phyloP scores from a whole-genome alignment of 163 green algal genomes.

The Trebouxiophyceae sp. region DNA sequence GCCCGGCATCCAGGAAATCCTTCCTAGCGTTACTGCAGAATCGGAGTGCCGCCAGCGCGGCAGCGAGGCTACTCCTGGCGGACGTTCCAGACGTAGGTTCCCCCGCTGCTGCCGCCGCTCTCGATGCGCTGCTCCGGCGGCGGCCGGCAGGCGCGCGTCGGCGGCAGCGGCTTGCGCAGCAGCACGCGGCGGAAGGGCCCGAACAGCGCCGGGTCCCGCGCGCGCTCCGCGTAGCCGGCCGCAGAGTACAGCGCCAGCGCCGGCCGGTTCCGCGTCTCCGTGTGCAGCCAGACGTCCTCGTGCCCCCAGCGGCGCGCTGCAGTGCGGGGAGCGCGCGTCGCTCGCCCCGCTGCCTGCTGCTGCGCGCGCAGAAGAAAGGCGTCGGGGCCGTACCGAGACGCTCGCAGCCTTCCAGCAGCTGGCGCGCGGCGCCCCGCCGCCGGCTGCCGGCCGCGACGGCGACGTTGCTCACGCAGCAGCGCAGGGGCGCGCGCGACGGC shows the following conservation, averaged over 20 bases:
- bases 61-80: no score
- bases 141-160: no score
- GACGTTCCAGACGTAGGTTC: no score
- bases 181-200: neutral
- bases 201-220: neutral
- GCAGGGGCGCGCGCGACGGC: slow-evolving; percentile 27
- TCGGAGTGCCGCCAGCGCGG: no score
- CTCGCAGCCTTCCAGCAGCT: slow-evolving; percentile 12
- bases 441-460: slow-evolving; percentile 17
- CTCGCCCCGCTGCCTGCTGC: neutral
- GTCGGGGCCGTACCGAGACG: slow-evolving; percentile 11
- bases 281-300: slow-evolving; percentile 10
- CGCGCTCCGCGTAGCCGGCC: neutral
- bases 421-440: slow-evolving; percentile 20
- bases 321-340: no score
- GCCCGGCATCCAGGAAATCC: no score
- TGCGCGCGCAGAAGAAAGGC: no score
- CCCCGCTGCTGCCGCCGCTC: no score
- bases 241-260: slow-evolving; percentile 1
- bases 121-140: no score
- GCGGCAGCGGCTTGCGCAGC: neutral
- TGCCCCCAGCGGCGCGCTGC: slow-evolving; percentile 9
- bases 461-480: slow-evolving; percentile 44
- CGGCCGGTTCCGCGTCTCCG: slow-evolving; percentile 3
- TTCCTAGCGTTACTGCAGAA: no score